A percentile compares a stretch with the other conserved stretches of the same genome.
Conservation (phyloP, 495 filamentous ascomycete genomes). For the Penicillium ucsense region DNA sequence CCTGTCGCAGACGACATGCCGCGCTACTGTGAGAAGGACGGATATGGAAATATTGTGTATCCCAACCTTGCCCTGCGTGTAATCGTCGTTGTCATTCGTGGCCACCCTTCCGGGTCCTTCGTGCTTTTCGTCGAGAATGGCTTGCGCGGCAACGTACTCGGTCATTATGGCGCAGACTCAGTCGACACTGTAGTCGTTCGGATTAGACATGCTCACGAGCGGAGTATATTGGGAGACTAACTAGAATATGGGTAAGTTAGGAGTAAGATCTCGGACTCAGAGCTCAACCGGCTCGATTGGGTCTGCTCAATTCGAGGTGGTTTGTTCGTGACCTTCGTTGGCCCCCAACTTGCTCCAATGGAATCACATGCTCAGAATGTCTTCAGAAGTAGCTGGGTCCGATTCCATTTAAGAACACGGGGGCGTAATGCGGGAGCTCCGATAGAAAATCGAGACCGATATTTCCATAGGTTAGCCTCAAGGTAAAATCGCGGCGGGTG, state of each 20-base stretch:
- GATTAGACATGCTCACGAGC: not conserved
- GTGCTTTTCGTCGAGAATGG: not conserved
- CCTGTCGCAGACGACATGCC: not conserved
- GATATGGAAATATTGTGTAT: conserved; percentile 23
- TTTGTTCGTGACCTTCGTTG: too few species aligned
- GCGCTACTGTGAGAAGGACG: conserved; percentile 11
- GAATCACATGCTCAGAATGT: too few species aligned
- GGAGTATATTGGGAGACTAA: not conserved
- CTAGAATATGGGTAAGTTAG: not conserved
- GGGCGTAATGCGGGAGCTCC: too few species aligned
- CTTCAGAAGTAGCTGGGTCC: too few species aligned
- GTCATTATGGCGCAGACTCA: not conserved
- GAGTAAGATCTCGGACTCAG: too few species aligned
- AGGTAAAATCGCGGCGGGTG: too few species aligned
- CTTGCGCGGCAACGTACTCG: not conserved
- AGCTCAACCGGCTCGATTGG: too few species aligned
- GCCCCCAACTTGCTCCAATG: too few species aligned
- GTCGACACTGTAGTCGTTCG: not conserved
- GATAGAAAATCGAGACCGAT: too few species aligned
- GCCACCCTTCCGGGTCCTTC: not conserved
- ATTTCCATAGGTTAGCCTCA: too few species aligned
- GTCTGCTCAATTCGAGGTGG: too few species aligned
- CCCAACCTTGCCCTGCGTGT: conserved; percentile 23
- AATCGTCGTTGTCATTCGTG: conserved; percentile 18
- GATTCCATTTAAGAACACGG: too few species aligned